These are phyloP conservation scores for Hypoxylon crocopeplum DNA, from an alignment of 495 filamentous ascomycete genomes.

Conservation along the genomic window DNA sequence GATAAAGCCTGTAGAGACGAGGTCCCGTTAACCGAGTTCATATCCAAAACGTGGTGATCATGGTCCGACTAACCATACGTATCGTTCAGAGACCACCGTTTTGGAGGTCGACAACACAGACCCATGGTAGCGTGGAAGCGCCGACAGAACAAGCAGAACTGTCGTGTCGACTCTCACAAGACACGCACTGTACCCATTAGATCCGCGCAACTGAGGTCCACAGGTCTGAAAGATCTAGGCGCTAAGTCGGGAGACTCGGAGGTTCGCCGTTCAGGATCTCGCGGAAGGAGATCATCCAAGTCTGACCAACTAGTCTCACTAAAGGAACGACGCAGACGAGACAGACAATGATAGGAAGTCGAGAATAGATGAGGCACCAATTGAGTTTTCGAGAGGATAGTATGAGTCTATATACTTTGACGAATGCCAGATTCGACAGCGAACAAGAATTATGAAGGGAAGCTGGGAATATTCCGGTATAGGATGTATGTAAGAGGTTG, in stretches of 20 bases:
- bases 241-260: not conserved
- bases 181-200: slow-evolving; percentile 12
- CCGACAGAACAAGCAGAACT: not conserved
- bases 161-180: slow-evolving; percentile 1
- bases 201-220: not conserved
- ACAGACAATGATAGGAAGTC: too few species aligned
- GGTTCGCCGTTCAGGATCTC: not conserved
- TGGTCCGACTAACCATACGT: slow-evolving; percentile 39
- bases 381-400: too few species aligned
- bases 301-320: not conserved
- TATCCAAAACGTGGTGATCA: not conserved
- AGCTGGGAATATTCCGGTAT: too few species aligned
- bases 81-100: slow-evolving; percentile 42
- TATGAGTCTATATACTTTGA: not conserved
- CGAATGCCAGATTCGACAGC: not conserved
- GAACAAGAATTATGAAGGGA: not conserved
- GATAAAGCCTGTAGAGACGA: slow-evolving; percentile 48
- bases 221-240: not conserved
- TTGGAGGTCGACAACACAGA: slow-evolving; percentile 28
- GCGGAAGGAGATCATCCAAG: not conserved
- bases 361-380: too few species aligned
- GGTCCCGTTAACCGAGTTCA: slow-evolving; percentile 11
- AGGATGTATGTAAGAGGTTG: too few species aligned
- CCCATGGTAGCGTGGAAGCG: slow-evolving; percentile 16
- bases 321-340: too few species aligned